These are phyloP conservation scores for Trametes pubescens DNA, from an alignment of 1,284 basidiomycete genomes.

Conservation along the genomic window DNA sequence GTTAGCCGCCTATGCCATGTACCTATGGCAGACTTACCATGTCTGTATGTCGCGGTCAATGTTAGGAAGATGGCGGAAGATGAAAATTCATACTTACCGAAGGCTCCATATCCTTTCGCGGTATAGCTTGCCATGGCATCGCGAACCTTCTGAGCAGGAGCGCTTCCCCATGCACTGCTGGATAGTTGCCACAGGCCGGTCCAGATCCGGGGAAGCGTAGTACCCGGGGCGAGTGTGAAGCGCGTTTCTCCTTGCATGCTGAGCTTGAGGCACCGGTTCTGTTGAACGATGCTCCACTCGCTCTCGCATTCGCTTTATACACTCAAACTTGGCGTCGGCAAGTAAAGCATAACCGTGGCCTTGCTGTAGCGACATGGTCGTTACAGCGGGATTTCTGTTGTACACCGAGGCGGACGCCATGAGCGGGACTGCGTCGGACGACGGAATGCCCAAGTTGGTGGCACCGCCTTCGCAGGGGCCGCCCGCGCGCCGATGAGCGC, in stretches of 20 bases:
- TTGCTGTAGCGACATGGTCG: constrained; percentile 8
- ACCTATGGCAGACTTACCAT: constrained; percentile 40
- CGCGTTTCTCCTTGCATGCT: constrained; percentile 23
- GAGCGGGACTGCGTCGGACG: constrained; percentile 15
- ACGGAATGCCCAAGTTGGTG: constrained; percentile 8
- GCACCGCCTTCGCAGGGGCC: constrained; percentile 1
- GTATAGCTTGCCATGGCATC: constrained; percentile 69
- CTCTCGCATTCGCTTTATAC: constrained; percentile 20
- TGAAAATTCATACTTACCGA: constrained; percentile 55
- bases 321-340: constrained; percentile 17
- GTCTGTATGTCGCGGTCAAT: constrained; percentile 38
- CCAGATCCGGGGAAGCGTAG: constrained; percentile 32
- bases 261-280: constrained; percentile 2
- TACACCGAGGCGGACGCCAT: constrained; percentile 27
- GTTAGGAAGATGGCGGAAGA: neutral
- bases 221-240: constrained; percentile 28
- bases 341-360: constrained; percentile 27
- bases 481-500: constrained; percentile 15
- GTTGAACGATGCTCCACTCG: constrained; percentile 1
- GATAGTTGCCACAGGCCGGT: constrained; percentile 78
- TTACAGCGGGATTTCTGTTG: constrained; percentile 23
- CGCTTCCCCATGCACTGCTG: constrained; percentile 80
- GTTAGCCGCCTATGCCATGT: constrained; percentile 6
- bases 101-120: constrained; percentile 71
- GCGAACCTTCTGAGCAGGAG: constrained; percentile 66